Conservation (phyloP, 176 grass and related monocot species). For the Secale cereale region DNA sequence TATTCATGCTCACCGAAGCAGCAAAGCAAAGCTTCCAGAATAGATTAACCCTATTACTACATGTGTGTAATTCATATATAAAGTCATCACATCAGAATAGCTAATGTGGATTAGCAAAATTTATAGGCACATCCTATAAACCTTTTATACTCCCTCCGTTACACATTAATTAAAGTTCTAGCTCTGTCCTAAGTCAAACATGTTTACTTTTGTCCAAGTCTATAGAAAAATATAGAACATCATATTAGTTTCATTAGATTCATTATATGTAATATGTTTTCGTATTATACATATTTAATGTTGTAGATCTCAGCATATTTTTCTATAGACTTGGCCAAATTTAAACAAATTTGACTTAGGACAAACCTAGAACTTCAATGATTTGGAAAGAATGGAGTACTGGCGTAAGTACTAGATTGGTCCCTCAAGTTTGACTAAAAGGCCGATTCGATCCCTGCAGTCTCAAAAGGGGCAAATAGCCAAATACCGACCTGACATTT, state of each 20-base stretch:
- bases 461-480: background rate
- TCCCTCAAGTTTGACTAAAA: background rate
- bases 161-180: too few species aligned
- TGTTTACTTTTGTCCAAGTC: too few species aligned
- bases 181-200: too few species aligned
- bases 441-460: background rate
- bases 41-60: background rate
- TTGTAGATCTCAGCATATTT: too few species aligned
- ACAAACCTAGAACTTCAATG: too few species aligned
- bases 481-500: background rate
- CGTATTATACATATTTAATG: too few species aligned
- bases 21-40: constrained; percentile 7
- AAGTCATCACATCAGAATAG: background rate
- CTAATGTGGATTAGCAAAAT: background rate
- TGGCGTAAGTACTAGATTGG: background rate
- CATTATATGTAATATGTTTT: too few species aligned
- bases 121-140: background rate
- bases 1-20: background rate
- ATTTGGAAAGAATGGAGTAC: too few species aligned
- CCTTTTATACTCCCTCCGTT: background rate
- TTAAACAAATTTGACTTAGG: too few species aligned
- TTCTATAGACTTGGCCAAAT: too few species aligned
- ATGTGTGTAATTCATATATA: background rate
- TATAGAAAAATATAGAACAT: too few species aligned
- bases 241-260: too few species aligned